Evolutionary conservation across 352 stramenopile genomes (phyloP), one percentile per base, ranked within the genome.

Genomic region (Globisporangium canariense): DNA sequence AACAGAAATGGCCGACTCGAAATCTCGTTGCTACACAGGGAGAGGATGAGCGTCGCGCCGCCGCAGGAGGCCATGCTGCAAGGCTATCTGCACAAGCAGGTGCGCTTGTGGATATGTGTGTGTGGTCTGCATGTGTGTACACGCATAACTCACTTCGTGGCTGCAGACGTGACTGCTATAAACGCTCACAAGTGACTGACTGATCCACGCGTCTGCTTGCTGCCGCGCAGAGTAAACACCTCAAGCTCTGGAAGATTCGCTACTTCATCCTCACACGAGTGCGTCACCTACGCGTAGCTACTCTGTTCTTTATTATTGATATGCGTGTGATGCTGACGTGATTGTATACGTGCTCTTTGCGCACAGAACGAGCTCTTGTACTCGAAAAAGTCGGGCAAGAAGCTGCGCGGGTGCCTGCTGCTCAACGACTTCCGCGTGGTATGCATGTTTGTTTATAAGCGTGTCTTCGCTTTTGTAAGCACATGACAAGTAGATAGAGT

Each of bases 41-140:
- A 43, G 38, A 18, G 9, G 60, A 90, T 89, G 81, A 90, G 71
- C 56, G 67, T 82, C 50, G 66, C 62, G 52, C 59, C 76, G 41
- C 78, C 81, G 41, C 65, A 80, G 14, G 76, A 87, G 53, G 66
- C 81, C 20, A 60, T 92, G 28, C 69, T 91, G 45, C 83, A 95
- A 62, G 85, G 87, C 45, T 95, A 95, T 73, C 79, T 95, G 30
- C 87, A 95, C 74, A 95, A 95, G 38, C 80, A 86, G 71, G 87
- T 87, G 51, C 25, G 67, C 64, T 16, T 62, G 30, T 61, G 36
- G 14, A 41, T 41, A 10, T 41, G 4, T 38, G 45, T 62, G 5
- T 18, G 14, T 32, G 32, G 2, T 38, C 38, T 62, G 5, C 18
- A n/a, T 32, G 32, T 40, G 30, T 56, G 30, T 36, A 40, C 36